Evolutionary conservation across 306 rosid genomes (phyloP).

Genomic region (Datisca glomerata): DNA sequence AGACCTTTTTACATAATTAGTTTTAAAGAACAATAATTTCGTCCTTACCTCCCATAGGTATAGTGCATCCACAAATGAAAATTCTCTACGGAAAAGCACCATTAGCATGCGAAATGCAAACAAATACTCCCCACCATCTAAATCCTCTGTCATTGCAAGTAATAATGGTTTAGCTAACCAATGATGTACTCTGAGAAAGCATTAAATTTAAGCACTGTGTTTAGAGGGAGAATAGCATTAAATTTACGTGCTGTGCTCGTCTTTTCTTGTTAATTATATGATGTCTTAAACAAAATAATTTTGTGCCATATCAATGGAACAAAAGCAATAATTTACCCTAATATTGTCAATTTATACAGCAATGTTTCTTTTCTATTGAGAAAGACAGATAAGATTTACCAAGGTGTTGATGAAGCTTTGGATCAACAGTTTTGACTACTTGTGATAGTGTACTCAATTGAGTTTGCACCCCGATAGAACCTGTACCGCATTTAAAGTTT

Average conservation of each 20-base stretch:
- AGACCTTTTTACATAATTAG: slow-evolving; percentile 10
- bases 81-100: slow-evolving; percentile 97
- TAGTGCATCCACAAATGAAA: slow-evolving; percentile 77
- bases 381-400: slow-evolving; percentile 29
- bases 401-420: slow-evolving; percentile 92
- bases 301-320: no score
- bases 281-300: no score
- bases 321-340: no score
- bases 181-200: no score
- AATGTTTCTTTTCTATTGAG: background rate
- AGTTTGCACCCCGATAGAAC: slow-evolving; percentile 86
- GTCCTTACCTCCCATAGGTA: slow-evolving; percentile 93
- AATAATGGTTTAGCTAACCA: slow-evolving; percentile 12
- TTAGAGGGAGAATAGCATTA: no score
- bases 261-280: no score
- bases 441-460: slow-evolving; percentile 87
- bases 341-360: no score
- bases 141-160: slow-evolving; percentile 59
- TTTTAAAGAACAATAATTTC: slow-evolving; percentile 6
- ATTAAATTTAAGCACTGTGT: no score
- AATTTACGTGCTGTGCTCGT: no score
- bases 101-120: slow-evolving; percentile 96
- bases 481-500: slow-evolving; percentile 60
- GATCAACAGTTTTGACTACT: slow-evolving; percentile 77
- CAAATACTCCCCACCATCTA: slow-evolving; percentile 91